Conservation (phyloP, 768 basidiomycete genomes). For the Serendipita vermifera region DNA sequence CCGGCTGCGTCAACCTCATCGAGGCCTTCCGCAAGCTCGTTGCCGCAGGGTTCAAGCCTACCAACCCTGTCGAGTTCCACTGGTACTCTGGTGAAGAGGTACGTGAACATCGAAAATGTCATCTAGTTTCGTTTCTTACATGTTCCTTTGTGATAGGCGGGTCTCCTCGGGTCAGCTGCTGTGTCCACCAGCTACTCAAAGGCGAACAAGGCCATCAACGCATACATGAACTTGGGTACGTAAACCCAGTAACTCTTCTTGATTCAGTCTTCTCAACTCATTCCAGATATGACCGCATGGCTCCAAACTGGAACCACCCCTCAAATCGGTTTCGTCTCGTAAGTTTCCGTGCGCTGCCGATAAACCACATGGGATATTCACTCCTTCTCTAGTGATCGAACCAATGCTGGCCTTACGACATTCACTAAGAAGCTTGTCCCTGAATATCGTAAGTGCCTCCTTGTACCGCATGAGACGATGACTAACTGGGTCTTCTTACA, state of each 20-base stretch:
- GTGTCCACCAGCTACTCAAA: constrained; percentile 26
- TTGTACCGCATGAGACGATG: neutral
- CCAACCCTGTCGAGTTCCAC: constrained; percentile 16
- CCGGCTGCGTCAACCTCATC: constrained; percentile 10
- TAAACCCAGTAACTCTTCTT: neutral
- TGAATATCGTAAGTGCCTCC: constrained; percentile 22
- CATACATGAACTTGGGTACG: constrained; percentile 8
- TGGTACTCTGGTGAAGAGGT: constrained; percentile 18
- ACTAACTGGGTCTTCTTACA: constrained; percentile 10
- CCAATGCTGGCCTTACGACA: constrained; percentile 18
- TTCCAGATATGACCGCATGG: constrained; percentile 29
- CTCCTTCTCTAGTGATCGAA: neutral
- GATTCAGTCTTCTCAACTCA: neutral
- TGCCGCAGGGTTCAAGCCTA: constrained; percentile 10
- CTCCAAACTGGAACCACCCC: constrained; percentile 28
- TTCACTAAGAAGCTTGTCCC: constrained; percentile 24
- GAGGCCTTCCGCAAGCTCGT: constrained; percentile 10
- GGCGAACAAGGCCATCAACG: constrained; percentile 23
- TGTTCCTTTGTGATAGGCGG: too few relatives aligned
- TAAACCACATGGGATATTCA: neutral
- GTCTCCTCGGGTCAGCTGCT: constrained; percentile 25
- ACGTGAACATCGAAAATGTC: too few relatives aligned
- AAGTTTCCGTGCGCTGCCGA: constrained; percentile 25
- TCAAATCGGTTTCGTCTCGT: constrained; percentile 25
- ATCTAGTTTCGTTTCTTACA: too few relatives aligned